Base-by-base conservation (phyloP, 768 basidiomycete genomes). In the Russula brevipes region DNA sequence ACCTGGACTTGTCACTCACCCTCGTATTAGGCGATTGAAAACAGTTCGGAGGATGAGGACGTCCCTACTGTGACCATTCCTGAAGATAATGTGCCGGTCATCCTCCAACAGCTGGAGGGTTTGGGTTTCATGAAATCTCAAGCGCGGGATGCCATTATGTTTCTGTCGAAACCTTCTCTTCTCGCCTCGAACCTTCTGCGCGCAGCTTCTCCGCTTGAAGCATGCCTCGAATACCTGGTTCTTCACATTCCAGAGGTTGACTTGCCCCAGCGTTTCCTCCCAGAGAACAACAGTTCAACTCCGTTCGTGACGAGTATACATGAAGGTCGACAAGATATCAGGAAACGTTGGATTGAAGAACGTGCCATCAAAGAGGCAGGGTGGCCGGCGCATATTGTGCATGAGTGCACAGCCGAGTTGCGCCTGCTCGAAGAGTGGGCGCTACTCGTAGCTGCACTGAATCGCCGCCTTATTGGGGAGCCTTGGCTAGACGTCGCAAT, bases 171-270 rank as follows among this genome's bases (percentile, higher is more conserved):
- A 16, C 77, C 85, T 14, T 87, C 86, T 11, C 72, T 81, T 4
- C 75, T 88, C n/a, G 77, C 84, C 5, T 78, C 82, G 17, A 84
- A 82, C 44, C 78, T 96, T 14, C 76, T 94, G 39, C 73, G 72
- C 7, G 77, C 82, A 6, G 73, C 85, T 2, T 78, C 84, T 5
- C 83, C 87, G 5, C 73, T 93, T 14, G 86, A 93, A 70, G 90
- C 92, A 0, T 85, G 85, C 56, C 86, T 94, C 50, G 89, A 94
- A 67, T 92, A 91, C 75, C 79, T 97, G 3, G 80, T 96, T 50
- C 79, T 96, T 24, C 84, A 91, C 68, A 71, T 90, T 5, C 89
- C 94, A 0, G 94, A 98, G 76, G 87, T 90, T 61, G 94, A 96
- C 68, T 80, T 97, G 5, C 95, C 95, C 0, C 71, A 78, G 54